Evolutionary conservation across 495 filamentous ascomycete genomes (phyloP), one percentile per base, ranked within the genome.

Genomic region (Neurospora sp.): DNA sequence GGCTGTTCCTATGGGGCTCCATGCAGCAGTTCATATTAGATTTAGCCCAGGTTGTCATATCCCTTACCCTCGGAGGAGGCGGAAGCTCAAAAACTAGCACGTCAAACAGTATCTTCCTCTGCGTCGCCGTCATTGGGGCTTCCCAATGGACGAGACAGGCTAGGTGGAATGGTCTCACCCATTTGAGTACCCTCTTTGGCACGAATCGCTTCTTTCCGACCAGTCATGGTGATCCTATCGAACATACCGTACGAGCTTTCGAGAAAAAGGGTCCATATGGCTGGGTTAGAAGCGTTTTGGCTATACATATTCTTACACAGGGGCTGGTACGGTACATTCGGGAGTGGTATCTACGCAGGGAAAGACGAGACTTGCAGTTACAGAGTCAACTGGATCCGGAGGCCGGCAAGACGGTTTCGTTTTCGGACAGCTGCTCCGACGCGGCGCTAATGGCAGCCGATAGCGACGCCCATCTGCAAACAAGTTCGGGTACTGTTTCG

Each of bases 21-120:
- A 88, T 93, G 74, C 94, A 97, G 79, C 92, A 92, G 78, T 91
- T 97, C 77, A 91, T 94, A 41, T 86, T 98, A 79, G 96, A 98
- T 78, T 86, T 98, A n/a, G 94, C 96, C 46, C 94, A 98, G 81
- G 94, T 94, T 48, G 94, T 98, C 77, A 97, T 99, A 75, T 95
- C 96, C 66, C 89, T 97, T 62, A 96, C 94, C 1, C 85, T 99
- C 23, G 96, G 96, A 72, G 96, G 96, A 59, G 94, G 94, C 70
- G 92, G 92, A 9, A 91, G 89, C 70, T 93, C 92, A 74, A 92
- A 90, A 74, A 89, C 91, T 69, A 91, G 87, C 70, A 83, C 93
- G 72, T 89, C 91, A 37, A 90, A 89, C 78, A 92, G 90, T 79
- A 90, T 91, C 74, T 84, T 92, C 54, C 86, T 96, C 42, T 97